Evolutionary conservation across 2,329 filamentous ascomycete species (phyloP), one percentile per base, ranked within the genome.

Genomic region (Epichloe sp.): DNA sequence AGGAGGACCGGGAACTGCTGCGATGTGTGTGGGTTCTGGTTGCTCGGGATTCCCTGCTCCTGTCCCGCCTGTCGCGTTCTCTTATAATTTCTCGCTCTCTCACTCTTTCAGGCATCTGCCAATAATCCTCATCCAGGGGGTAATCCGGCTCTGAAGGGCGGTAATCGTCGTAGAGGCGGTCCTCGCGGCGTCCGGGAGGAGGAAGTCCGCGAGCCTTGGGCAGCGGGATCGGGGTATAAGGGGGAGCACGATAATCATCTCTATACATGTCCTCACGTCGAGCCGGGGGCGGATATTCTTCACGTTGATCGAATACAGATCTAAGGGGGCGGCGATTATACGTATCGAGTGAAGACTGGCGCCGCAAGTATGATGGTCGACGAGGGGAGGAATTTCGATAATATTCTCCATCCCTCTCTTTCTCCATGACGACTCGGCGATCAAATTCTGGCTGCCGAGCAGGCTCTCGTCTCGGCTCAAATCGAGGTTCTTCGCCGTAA

Each of bases 261-360:
- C 76, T 70, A 47, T 68, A 71, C 56, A 70, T 65, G 53, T 73
- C 76, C 50, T 71, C 69, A 4, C 71, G 65, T 50, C 73, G 67
- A 11, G 72, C 72, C 2, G 80, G 79, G n/a, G 78, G 73, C n/a
- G 76, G 74, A 58, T 82, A 82, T 54, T 85, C 80, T 48, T 82
- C 78, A 19, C 75, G 67, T 50, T 63, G 70, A 38, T 83, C 75
- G 50, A 72, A 73, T 57, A 74, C 72, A 47, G 65, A 63, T 8
- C 68, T 68, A 3, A 68, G 62, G 1, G 86, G 84, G 31, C 81
- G 81, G 47, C 89, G 82, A 67, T 96, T 90, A 63, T 88, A 95
- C 0, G 86, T 95, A 65, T 95, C 90, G 40, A 95, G 75, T 49
- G 88, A 95, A 14, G 88, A 95, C 65, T 95, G 89, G 43, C 90